Conservation (phyloP, 805 yeast genomes). For the Kazachstania kunashirensis region DNA sequence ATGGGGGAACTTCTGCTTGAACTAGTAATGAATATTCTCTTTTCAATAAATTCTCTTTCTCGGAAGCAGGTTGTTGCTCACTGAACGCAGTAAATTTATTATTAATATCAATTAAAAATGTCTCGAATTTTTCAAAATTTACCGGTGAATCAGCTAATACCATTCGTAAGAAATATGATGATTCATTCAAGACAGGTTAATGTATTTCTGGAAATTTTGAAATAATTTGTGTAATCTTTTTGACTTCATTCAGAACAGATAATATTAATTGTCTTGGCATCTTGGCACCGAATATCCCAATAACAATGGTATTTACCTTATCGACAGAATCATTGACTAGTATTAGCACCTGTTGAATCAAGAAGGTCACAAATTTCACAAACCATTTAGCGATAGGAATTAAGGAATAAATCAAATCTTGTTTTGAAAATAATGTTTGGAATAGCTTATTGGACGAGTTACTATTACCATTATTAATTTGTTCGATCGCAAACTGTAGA, state of each 20-base stretch:
- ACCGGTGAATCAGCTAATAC: constrained; percentile 39
- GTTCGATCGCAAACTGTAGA: constrained; percentile 31
- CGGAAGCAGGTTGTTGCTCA: constrained; percentile 22
- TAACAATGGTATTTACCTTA: constrained; percentile 34
- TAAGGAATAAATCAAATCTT: constrained; percentile 51
- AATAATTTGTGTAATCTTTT: constrained; percentile 45
- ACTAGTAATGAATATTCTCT: constrained; percentile 36
- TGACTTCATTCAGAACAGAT: constrained; percentile 58
- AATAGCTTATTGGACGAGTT: constrained; percentile 31
- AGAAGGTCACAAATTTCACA: constrained; percentile 60
- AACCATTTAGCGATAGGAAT: constrained; percentile 85
- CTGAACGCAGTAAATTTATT: constrained; percentile 21
- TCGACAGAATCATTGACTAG: constrained; percentile 24
- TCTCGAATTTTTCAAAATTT: constrained; percentile 47
- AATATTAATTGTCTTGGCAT: constrained; percentile 59
- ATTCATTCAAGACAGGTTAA: constrained; percentile 31
- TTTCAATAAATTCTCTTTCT: constrained; percentile 5
- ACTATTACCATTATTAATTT: constrained; percentile 14
- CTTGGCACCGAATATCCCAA: constrained; percentile 55
- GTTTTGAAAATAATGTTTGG: constrained; percentile 47
- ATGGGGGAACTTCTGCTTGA: constrained; percentile 53
- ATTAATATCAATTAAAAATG: constrained; percentile 50
- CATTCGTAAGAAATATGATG: constrained; percentile 24
- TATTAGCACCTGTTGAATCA: constrained; percentile 63
- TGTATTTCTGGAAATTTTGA: constrained; percentile 48